These are phyloP conservation scores for Penicillium sp. DNA, from an alignment of 2,329 filamentous ascomycete species.

Conservation along the genomic window DNA sequence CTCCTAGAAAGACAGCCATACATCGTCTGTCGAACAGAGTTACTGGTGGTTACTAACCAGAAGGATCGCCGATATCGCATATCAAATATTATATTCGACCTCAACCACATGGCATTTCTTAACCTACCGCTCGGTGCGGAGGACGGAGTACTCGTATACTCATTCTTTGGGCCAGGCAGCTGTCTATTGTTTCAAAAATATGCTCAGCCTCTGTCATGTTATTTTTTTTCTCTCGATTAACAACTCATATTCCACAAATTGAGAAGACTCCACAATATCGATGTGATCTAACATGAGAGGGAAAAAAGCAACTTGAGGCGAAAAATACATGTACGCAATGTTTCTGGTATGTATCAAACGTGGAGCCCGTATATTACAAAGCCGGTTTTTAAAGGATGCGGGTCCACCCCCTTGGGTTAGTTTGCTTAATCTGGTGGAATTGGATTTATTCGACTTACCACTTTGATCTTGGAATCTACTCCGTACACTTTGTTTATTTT, in stretches of 20 bases:
- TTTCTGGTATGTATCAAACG: background rate
- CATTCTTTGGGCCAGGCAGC: background rate
- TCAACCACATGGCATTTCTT: too few relatives aligned
- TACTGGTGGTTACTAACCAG: too few relatives aligned
- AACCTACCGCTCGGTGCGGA: too few relatives aligned
- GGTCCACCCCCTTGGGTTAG: background rate
- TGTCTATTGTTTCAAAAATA: background rate
- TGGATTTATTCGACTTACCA: background rate
- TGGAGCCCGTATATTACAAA: slow-evolving; percentile 5
- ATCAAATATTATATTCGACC: too few relatives aligned
- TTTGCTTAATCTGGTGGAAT: background rate
- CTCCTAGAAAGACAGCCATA: too few relatives aligned
- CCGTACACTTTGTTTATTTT: background rate
- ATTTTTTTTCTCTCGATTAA: background rate
- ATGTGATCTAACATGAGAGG: background rate
- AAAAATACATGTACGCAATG: slow-evolving; percentile 1
- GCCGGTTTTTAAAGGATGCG: slow-evolving; percentile 8
- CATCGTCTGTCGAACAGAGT: too few relatives aligned
- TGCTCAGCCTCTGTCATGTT: too few relatives aligned
- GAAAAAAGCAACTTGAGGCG: background rate
- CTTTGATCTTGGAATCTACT: background rate
- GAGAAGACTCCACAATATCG: background rate
- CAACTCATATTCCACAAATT: background rate
- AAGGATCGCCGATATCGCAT: too few relatives aligned
- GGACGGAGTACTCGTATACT: too few relatives aligned